Evolutionary conservation across 495 filamentous ascomycete species (phyloP).

Genomic region (Daldinia childiae): DNA sequence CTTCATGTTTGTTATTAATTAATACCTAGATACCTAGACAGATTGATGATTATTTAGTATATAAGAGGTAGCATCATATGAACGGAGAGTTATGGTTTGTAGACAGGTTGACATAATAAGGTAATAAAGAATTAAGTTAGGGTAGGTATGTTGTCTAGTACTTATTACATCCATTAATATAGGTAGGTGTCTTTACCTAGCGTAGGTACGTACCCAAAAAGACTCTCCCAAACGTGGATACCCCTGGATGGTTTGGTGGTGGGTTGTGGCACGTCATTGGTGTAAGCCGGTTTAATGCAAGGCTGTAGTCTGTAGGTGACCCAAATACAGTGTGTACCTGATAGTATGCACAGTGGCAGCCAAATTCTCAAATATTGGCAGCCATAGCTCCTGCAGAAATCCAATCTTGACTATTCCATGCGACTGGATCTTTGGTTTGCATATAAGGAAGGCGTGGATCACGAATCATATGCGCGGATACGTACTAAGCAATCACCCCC

Average conservation of each 20-base stretch:
- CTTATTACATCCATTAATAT: too few relatives aligned
- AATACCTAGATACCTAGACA: too few relatives aligned
- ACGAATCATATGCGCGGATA: slow-evolving; percentile 19
- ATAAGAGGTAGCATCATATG: too few relatives aligned
- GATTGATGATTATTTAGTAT: too few relatives aligned
- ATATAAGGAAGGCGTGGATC: slow-evolving; percentile 23
- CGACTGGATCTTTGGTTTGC: slow-evolving; percentile 15
- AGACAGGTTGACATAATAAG: too few relatives aligned
- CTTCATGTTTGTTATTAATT: too few relatives aligned
- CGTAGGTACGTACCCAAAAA: background rate
- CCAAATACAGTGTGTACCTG: slow-evolving; percentile 2
- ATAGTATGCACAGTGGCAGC: background rate
- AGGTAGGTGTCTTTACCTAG: too few relatives aligned
- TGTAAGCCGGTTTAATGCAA: slow-evolving; percentile 30
- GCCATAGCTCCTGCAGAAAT: slow-evolving; percentile 24
- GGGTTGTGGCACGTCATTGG: slow-evolving; percentile 33
- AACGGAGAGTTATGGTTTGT: too few relatives aligned
- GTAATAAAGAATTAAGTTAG: too few relatives aligned
- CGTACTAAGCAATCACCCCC: slow-evolving; percentile 10
- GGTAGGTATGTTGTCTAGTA: too few relatives aligned
- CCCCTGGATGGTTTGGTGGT: slow-evolving; percentile 1
- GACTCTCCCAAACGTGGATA: background rate
- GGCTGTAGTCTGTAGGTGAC: slow-evolving; percentile 1
- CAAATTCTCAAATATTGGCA: slow-evolving; percentile 4
- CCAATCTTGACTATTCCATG: background rate